A percentile compares a stretch with the other conserved stretches of the same genome.
phyloP scores from a whole-genome alignment of 495 filamentous ascomycete genomes.

The Staphylotrichum longicolle region DNA sequence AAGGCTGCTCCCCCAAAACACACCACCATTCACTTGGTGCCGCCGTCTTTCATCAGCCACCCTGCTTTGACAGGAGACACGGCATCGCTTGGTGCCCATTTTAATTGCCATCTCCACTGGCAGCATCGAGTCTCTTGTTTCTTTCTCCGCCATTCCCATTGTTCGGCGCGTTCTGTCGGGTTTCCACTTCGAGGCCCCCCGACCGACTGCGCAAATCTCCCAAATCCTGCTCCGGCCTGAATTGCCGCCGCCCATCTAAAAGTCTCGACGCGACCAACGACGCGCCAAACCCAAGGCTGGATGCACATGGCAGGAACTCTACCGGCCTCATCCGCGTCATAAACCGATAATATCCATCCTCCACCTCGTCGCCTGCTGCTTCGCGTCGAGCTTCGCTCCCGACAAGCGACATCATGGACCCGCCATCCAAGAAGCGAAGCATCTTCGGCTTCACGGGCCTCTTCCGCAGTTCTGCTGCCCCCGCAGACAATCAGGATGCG shows the following conservation, averaged over 20 bases:
- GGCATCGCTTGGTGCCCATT: slow-evolving; percentile 3
- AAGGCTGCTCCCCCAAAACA: slow-evolving; percentile 13
- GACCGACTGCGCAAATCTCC: slow-evolving; percentile 15
- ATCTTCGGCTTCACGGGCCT: slow-evolving; percentile 32
- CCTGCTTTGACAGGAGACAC: slow-evolving; percentile 17
- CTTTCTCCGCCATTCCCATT: slow-evolving; percentile 5
- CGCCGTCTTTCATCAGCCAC: slow-evolving; percentile 17
- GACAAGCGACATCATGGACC: slow-evolving; percentile 31
- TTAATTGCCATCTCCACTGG: slow-evolving; percentile 13
- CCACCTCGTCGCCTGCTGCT: background rate
- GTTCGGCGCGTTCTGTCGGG: slow-evolving; percentile 20
- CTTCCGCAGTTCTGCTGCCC: slow-evolving; percentile 28
- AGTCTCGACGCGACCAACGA: slow-evolving; percentile 19
- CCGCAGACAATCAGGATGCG: slow-evolving; percentile 20
- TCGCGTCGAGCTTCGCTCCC: slow-evolving; percentile 11
- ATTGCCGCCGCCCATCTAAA: slow-evolving; percentile 11
- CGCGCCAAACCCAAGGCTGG: slow-evolving; percentile 10
- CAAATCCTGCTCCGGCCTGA: slow-evolving; percentile 10
- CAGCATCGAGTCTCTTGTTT: slow-evolving; percentile 15
- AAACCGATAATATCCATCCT: slow-evolving; percentile 1
- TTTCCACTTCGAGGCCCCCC: slow-evolving; percentile 15
- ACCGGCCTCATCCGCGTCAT: background rate
- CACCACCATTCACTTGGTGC: slow-evolving; percentile 17
- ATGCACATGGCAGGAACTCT: slow-evolving; percentile 16
- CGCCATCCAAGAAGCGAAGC: slow-evolving; percentile 32